Base-by-base conservation (phyloP, 129 eudicot genomes). In the Ambrosia trifida region DNA sequence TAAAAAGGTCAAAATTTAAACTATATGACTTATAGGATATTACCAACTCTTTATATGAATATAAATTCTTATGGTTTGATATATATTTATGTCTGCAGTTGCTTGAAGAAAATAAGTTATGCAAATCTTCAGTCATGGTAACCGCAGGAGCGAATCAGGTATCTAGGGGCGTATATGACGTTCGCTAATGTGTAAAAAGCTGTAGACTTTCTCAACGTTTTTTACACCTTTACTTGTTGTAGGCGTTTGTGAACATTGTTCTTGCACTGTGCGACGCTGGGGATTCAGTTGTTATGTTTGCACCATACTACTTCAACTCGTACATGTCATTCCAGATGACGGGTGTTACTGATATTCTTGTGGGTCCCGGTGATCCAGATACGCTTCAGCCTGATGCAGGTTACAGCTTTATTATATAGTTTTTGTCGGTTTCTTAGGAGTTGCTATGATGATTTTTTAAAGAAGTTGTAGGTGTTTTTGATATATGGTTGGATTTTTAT, bases 91-190 rank as follows among this genome's bases (percentile, higher is more conserved):
- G 20, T 59, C 51, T 79, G 78, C 95, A 95, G 99, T 72, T 95
- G 76, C 81, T 46, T 5, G 59, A 72, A 20, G 99, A 95, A 66
- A 95, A 95, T 67, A 88, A 90, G 67, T 69, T 95, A 38, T 67
- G 75, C 83, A 95, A 88, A 75, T 90, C 97, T 62, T 86, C 97
- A 4, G 91, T 95, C 80, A 90, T 95, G 97, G 99, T 95, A 47
- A 95, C 99, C 75, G 96, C 99, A 49, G 99, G 99, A n/a, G 99
- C 99, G 66, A 95, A 95, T 86, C 99, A 95, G 99, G 99, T 95
- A 66, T 58, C 19, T 24, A 11, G n/a, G 64, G 77, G 17, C 73
- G 47, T 7, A 19, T 73, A 51, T 41, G 16, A 40, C 64, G 12
- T 14, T 51, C 11, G 32, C 38, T 17, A 13, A 31, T 28, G 30